Percentiles rank a stretch among this genome's conserved stretches.
phyloP scores from a whole-genome alignment of 306 rosid species.

The Astragalus glycyphyllos region DNA sequence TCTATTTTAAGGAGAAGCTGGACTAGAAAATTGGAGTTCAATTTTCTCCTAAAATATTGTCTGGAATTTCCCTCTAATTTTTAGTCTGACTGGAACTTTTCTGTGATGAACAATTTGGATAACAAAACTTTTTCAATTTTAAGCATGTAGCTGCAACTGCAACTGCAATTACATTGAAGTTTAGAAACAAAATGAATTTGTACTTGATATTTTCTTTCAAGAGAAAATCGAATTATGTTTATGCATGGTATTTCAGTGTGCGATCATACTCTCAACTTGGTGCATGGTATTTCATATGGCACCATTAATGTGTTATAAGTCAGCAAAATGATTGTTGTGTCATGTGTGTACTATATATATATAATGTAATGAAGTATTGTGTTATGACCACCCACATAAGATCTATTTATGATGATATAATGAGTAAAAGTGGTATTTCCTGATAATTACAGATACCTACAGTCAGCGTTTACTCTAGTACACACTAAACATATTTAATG shows the following conservation, averaged over 20 bases:
- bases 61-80: conserved; percentile 21
- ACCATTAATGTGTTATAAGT: conserved; percentile 8
- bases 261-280: conserved; percentile 13
- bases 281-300: neutral
- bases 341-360: no score
- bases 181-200: conserved; percentile 13
- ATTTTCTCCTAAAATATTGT: conserved; percentile 22
- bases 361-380: no score
- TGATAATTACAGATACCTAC: no score
- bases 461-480: no score
- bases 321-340: no score
- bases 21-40: conserved; percentile 17
- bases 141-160: neutral
- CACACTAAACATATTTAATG: no score
- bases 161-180: neutral
- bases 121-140: conserved; percentile 5
- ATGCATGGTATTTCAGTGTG: conserved; percentile 7
- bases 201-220: neutral
- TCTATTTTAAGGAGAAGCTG: conserved; percentile 17
- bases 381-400: no score
- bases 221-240: conserved; percentile 1
- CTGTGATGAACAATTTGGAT: conserved; percentile 23
- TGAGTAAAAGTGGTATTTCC: no score
- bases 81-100: neutral
- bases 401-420: no score